Percentiles rank a stretch among this genome's conserved stretches.
These are phyloP conservation scores for Apiospora rasikravindrae DNA, from an alignment of 2,329 filamentous ascomycete genomes.

Conservation along the genomic window DNA sequence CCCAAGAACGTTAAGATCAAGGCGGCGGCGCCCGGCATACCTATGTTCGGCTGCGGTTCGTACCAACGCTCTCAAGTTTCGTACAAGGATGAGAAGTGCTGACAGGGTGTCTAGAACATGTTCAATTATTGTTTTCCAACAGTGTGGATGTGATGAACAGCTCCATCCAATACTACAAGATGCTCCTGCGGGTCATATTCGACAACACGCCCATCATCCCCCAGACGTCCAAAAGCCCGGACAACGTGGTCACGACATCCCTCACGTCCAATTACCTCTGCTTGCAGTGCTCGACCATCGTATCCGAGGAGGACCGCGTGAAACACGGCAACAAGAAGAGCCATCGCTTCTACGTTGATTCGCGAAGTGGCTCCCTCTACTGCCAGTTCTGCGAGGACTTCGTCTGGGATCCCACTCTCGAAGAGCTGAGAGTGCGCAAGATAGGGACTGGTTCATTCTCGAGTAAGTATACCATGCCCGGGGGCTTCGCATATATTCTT, in stretches of 20 bases:
- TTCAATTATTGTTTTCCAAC: slow-evolving; percentile 68
- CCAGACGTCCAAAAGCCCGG: slow-evolving; percentile 66
- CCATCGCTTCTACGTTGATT: slow-evolving; percentile 82
- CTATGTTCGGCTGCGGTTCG: slow-evolving; percentile 69
- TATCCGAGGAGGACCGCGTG: slow-evolving; percentile 67
- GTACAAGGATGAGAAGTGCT: not conserved
- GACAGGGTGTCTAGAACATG: slow-evolving; percentile 62
- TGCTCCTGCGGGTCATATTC: slow-evolving; percentile 72
- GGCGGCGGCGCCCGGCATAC: slow-evolving; percentile 60
- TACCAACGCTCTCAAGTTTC: slow-evolving; percentile 20
- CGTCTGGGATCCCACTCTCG: slow-evolving; percentile 81
- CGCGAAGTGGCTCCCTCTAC: slow-evolving; percentile 74
- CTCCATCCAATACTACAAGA: slow-evolving; percentile 74
- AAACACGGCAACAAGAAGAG: slow-evolving; percentile 72
- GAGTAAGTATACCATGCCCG: slow-evolving; percentile 50
- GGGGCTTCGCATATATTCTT: not conserved
- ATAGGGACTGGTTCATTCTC: slow-evolving; percentile 69
- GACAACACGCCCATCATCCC: slow-evolving; percentile 68
- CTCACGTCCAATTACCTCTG: slow-evolving; percentile 74
- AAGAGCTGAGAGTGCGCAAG: slow-evolving; percentile 75
- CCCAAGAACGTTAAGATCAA: slow-evolving; percentile 65
- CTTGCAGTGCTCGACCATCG: slow-evolving; percentile 73
- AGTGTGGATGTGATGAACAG: slow-evolving; percentile 69
- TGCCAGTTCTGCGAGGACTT: slow-evolving; percentile 84
- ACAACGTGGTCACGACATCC: slow-evolving; percentile 63